Percentiles rank a stretch among this genome's conserved stretches.
Conservation (phyloP, 179 eudicot species). For the Beta macrorhiza region DNA sequence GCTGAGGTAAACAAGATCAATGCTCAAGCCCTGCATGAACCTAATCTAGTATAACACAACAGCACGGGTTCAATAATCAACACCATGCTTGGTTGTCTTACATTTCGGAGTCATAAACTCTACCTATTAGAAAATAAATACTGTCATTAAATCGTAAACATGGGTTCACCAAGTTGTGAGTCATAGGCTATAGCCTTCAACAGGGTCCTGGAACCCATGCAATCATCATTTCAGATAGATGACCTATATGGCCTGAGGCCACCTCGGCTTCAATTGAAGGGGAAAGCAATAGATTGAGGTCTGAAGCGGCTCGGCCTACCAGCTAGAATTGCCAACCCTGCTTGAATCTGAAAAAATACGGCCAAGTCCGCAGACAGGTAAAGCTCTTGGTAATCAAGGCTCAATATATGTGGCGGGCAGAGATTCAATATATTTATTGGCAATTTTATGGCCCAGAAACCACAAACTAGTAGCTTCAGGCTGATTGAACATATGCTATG, state of each 20-base stretch:
- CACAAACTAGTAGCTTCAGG: neutral
- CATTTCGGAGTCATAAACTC: neutral
- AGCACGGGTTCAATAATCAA: neutral
- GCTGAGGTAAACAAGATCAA: neutral
- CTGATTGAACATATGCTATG: neutral
- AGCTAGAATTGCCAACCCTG: neutral
- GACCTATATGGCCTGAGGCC: neutral
- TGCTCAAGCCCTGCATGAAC: neutral
- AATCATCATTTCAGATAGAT: neutral
- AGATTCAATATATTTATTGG: neutral
- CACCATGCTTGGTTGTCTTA: neutral
- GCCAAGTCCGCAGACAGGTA: neutral
- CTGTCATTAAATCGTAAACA: neutral
- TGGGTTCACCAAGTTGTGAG: neutral
- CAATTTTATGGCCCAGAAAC: neutral
- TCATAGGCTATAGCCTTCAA: neutral
- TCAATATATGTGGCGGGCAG: neutral
- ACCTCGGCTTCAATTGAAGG: neutral
- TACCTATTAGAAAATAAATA: neutral
- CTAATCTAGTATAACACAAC: neutral
- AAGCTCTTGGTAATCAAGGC: neutral
- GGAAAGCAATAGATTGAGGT: neutral
- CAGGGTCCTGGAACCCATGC: neutral
- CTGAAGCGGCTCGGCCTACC: neutral
- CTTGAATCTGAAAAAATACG: neutral